Percentiles rank a stretch among this genome's conserved stretches.
phyloP scores from a whole-genome alignment of 805 yeast species.

The Metschnikowia kunwiensis region DNA sequence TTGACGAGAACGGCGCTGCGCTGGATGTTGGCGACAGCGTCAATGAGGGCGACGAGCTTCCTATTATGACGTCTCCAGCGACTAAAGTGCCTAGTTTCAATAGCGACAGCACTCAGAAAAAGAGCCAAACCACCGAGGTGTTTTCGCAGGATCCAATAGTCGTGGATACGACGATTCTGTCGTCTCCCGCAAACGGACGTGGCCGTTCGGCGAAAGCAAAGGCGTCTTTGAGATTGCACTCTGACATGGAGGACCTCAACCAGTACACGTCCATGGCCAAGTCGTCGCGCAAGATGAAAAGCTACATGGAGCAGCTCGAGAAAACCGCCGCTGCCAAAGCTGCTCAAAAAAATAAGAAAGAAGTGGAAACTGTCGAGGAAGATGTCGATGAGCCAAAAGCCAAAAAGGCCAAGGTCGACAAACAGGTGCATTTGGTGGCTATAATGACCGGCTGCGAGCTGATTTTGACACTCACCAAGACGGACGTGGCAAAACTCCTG shows the following conservation, averaged over 20 bases:
- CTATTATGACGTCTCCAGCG: not conserved
- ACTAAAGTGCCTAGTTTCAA: not conserved
- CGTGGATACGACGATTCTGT: not conserved
- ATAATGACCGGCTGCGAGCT: slow-evolving; percentile 67
- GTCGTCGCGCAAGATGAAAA: slow-evolving; percentile 40
- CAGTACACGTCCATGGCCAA: slow-evolving; percentile 52
- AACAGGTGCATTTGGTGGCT: slow-evolving; percentile 39
- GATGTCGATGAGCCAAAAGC: slow-evolving; percentile 8
- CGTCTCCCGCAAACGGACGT: slow-evolving; percentile 3
- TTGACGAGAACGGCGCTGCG: not conserved
- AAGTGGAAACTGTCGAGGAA: not conserved
- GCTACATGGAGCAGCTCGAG: slow-evolving; percentile 35
- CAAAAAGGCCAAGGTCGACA: slow-evolving; percentile 11
- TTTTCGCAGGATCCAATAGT: not conserved
- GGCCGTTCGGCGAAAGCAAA: slow-evolving; percentile 60
- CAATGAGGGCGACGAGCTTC: slow-evolving; percentile 12
- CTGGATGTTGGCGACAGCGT: slow-evolving; percentile 27
- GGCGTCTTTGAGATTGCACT: slow-evolving; percentile 65
- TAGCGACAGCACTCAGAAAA: not conserved
- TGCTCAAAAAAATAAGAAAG: too few species aligned
- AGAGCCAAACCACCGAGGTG: not conserved
- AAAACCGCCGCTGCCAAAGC: slow-evolving; percentile 1
- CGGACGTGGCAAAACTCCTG: slow-evolving; percentile 43
- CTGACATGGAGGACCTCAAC: slow-evolving; percentile 66
- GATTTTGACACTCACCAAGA: slow-evolving; percentile 32